Evolutionary conservation across 2,329 filamentous ascomycete species (phyloP).

Genomic region (Emergomyces orientalis): DNA sequence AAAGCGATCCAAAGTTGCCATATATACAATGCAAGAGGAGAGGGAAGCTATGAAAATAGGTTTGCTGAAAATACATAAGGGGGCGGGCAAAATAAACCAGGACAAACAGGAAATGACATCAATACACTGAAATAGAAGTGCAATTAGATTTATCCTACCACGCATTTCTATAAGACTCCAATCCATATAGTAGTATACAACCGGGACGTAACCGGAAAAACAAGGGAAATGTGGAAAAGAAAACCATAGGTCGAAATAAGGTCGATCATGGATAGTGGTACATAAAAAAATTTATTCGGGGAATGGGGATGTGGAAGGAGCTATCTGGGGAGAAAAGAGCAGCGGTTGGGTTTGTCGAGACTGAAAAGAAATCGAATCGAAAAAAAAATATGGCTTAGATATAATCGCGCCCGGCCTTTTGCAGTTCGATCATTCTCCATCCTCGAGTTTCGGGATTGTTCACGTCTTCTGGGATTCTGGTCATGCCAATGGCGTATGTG

Average conservation of each 20-base stretch:
- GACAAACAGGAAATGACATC: background rate
- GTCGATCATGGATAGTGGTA: conserved; percentile 3
- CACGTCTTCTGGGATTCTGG: conserved; percentile 85
- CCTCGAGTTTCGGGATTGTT: conserved; percentile 94
- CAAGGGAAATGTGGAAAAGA: conserved; percentile 3
- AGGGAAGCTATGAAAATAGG: conserved; percentile 6
- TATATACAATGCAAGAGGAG: conserved; percentile 14
- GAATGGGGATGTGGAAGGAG: background rate
- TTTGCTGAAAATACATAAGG: conserved; percentile 5
- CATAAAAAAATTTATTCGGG: background rate
- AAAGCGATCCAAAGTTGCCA: conserved; percentile 5
- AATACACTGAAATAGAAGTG: background rate
- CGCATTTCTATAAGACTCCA: conserved; percentile 7
- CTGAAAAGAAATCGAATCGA: background rate
- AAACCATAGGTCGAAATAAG: conserved; percentile 9
- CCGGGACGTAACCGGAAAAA: conserved; percentile 5
- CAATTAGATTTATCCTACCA: conserved; percentile 7
- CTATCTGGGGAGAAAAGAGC: background rate
- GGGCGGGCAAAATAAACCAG: background rate
- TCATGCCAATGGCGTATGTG: conserved; percentile 95
- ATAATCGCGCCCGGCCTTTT: conserved; percentile 94
- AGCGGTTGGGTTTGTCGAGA: background rate
- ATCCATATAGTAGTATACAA: conserved; percentile 14
- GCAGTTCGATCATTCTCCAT: conserved; percentile 95
- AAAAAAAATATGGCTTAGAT: conserved; percentile 41